Conservation (phyloP, 768 basidiomycete species). For the Amanita polypyramis region DNA sequence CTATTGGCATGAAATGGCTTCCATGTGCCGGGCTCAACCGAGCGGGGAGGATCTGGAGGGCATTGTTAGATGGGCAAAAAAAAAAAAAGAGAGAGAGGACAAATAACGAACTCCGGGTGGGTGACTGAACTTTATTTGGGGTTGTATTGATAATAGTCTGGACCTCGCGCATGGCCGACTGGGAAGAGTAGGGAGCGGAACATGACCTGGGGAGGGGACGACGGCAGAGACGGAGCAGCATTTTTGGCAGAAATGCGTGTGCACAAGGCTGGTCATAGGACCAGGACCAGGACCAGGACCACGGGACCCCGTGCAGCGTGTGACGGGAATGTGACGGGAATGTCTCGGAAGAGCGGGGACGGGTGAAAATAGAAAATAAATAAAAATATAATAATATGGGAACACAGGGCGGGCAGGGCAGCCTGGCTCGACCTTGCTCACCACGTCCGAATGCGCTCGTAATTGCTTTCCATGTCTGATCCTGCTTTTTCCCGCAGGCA, state of each 20-base stretch:
- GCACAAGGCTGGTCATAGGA: background rate
- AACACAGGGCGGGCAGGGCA: background rate
- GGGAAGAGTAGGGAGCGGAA: conserved; percentile 10
- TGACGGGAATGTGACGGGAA: conserved; percentile 9
- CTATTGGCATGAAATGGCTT: conserved; percentile 4
- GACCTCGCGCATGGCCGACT: background rate
- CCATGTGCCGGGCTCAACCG: background rate
- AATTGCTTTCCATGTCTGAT: conserved; percentile 37
- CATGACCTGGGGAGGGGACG: conserved; percentile 9
- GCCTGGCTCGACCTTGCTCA: conserved; percentile 3
- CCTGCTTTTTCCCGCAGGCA: conserved; percentile 39
- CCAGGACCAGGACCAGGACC: conserved; percentile 4
- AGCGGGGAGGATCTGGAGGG: background rate
- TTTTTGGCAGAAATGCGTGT: background rate
- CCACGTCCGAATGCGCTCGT: conserved; percentile 17
- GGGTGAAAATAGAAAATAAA: conserved; percentile 2
- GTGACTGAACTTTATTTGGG: background rate
- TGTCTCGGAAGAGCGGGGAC: background rate
- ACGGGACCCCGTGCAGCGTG: conserved; percentile 16
- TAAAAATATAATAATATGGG: background rate
- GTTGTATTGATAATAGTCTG: background rate
- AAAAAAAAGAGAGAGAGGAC: background rate
- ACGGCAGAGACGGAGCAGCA: background rate
- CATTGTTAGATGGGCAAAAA: background rate
- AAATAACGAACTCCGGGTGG: background rate